Conservation (phyloP, 495 filamentous ascomycete species). For the Hypoxylon crocopeplum region DNA sequence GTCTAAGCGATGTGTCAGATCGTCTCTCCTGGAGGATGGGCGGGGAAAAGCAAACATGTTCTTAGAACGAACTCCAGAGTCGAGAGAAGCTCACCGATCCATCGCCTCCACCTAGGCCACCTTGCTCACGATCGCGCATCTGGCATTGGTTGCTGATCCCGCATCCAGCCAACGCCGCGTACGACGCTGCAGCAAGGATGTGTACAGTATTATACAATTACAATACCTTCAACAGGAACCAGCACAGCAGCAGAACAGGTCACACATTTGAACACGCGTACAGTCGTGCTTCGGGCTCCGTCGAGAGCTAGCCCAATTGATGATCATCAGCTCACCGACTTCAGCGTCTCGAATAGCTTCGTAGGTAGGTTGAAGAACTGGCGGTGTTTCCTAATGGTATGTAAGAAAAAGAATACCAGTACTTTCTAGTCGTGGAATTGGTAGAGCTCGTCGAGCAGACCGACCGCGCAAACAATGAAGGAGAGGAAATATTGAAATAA, state of each 20-base stretch:
- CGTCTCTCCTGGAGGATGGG: slow-evolving; percentile 3
- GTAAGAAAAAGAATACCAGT: not conserved
- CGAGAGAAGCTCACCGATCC: slow-evolving; percentile 13
- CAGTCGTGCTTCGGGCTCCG: slow-evolving; percentile 18
- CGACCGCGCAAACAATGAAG: not conserved
- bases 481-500: slow-evolving; percentile 6
- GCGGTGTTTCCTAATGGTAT: not conserved
- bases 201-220: slow-evolving; percentile 2
- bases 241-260: slow-evolving; percentile 27
- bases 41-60: slow-evolving; percentile 20
- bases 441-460: no score
- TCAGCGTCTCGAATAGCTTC: slow-evolving; percentile 6
- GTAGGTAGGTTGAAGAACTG: not conserved
- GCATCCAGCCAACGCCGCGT: slow-evolving; percentile 34
- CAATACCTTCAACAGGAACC: slow-evolving; percentile 28
- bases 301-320: slow-evolving; percentile 17
- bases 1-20: slow-evolving; percentile 18
- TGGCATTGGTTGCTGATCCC: slow-evolving; percentile 38
- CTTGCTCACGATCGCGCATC: slow-evolving; percentile 37
- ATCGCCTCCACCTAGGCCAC: slow-evolving; percentile 7
- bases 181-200: slow-evolving; percentile 32
- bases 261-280: slow-evolving; percentile 21
- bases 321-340: slow-evolving; percentile 30
- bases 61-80: slow-evolving; percentile 1
- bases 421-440: not conserved